These are phyloP conservation scores for Ascochyta viciae-villosae DNA, from an alignment of 2,329 filamentous ascomycete species.

Conservation along the genomic window DNA sequence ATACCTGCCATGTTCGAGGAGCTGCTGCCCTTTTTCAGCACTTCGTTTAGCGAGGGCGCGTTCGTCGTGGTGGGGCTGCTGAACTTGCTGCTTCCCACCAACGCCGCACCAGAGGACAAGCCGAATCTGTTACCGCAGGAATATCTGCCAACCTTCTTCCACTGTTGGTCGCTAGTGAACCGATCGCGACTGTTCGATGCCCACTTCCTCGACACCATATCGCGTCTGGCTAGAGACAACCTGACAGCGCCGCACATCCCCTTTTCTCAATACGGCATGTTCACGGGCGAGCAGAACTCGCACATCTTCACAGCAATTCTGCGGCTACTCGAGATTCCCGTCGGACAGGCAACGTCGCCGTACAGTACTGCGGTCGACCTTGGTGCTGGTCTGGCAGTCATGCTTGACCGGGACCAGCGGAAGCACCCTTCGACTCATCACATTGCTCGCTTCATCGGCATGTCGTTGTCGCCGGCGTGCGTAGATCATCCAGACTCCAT, in stretches of 20 bases:
- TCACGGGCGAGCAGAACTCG: conserved; percentile 88
- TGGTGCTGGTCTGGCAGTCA: conserved; percentile 79
- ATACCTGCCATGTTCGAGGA: conserved; percentile 72
- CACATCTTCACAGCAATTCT: conserved; percentile 92
- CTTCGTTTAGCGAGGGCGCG: conserved; percentile 88
- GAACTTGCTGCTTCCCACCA: conserved; percentile 87
- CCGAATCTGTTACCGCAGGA: conserved; percentile 83
- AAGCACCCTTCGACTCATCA: conserved; percentile 93
- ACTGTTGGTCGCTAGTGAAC: conserved; percentile 92
- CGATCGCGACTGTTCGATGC: conserved; percentile 87
- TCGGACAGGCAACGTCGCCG: conserved; percentile 92
- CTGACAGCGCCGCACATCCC: conserved; percentile 75
- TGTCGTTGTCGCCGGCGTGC: conserved; percentile 87
- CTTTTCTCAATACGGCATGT: conserved; percentile 88
- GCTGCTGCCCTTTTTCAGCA: conserved; percentile 74
- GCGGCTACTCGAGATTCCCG: conserved; percentile 90
- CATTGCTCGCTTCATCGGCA: conserved; percentile 90
- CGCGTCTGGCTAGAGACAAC: conserved; percentile 84
- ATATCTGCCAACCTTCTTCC: conserved; percentile 92
- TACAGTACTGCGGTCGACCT: conserved; percentile 84
- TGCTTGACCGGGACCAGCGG: conserved; percentile 89
- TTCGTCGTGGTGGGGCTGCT: conserved; percentile 91
- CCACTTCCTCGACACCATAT: conserved; percentile 88
- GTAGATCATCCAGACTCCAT: conserved; percentile 80
- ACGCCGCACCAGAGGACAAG: conserved; percentile 74